Evolutionary conservation across 495 filamentous ascomycete genomes (phyloP), one percentile per base, ranked within the genome.

Genomic region (Amniculicola lignicola): DNA sequence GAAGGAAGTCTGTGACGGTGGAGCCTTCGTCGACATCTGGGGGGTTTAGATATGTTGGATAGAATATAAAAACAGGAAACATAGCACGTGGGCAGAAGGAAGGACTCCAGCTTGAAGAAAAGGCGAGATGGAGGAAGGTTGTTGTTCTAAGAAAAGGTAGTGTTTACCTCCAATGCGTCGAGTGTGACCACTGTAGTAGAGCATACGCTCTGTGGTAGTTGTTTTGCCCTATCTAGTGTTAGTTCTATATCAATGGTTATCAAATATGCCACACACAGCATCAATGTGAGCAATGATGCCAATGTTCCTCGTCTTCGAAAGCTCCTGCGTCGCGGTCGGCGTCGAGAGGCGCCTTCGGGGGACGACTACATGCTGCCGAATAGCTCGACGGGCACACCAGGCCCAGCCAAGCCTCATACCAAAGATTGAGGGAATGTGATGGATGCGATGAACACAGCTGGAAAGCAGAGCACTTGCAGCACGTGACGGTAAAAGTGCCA

Each of bases 211-310:
- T 3, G 94, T 97, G 0, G 94, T 99, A 0, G 94, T 99, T 6
- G 94, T 99, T 78, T 99, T 99, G 41, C 94, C 93, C 87, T 90
- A 61, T 27, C 18, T 31, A 36, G 15, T 31, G 42, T 66, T 41
- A 52, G 38, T 41, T 9, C 14, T 33, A 36, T 16, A 29, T 12
- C 3, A 27, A 42, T 0, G 10, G 9, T 25, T 19, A 10, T 1
- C 6, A 35, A 11, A 9, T 23, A 12, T 54, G 6, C 1, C 21
- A 75, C 82, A 47, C 73, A 90, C 87, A 40, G 94, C 94, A 82
- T 97, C 94, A 56, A 97, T 96, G 71, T 99, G 94, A 31, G 94
- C 94, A 69, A 99, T 96, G 57, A 99, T 99, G 33, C 94, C 94
- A 72, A 99, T 96, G 68, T 99, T 99, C 55, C 93, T 78, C 43